Evolutionary conservation across 768 basidiomycete species (phyloP), one percentile per base, ranked within the genome.

Genomic region (Psilocybe tampanensis): DNA sequence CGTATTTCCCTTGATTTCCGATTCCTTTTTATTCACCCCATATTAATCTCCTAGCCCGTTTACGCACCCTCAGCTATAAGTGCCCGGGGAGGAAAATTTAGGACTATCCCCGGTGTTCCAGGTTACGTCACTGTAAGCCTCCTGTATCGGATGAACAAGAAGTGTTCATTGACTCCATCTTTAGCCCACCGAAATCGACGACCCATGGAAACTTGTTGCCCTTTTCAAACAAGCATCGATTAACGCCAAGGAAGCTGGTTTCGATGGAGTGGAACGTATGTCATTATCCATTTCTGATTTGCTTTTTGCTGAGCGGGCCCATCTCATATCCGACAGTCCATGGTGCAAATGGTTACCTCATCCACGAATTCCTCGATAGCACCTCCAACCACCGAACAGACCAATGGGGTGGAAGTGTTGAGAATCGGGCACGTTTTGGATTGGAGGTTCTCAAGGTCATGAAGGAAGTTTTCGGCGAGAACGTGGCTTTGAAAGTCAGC

Each of bases 351-450:
- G 80, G 80, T 0, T 80, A 79, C 56, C 66, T 81, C 9, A 52
- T 78, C 32, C 69, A 77, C 54, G 82, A 86, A 57, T 84, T 86
- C 73, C 66, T 83, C n/a, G 80, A 84, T 55, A 68, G 64, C 47
- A 73, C 66, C 2, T 66, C 77, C 21, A 86, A 86, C 43, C 55
- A 65, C 39, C 78, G 84, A 21, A 82, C 78, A 12, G 86, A 86
- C 68, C 66, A 77, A 52, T 89, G 81, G 74, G 86, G 86, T 7
- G 87, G 86, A 5, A 79, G 76, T 36, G 57, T 80, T 36, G 81
- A 84, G 68, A 85, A 85, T 66, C 77, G 86, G 17, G 65, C 76
- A 2, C 71, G 83, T 3, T 86, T 88, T 64, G 74, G 72, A 0
- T 74, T 84, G 6, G 81, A 85, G 64, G 73, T 82, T 42, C 64